Conservation (phyloP, 1,284 basidiomycete genomes). For the Cystobasidium sp. region DNA sequence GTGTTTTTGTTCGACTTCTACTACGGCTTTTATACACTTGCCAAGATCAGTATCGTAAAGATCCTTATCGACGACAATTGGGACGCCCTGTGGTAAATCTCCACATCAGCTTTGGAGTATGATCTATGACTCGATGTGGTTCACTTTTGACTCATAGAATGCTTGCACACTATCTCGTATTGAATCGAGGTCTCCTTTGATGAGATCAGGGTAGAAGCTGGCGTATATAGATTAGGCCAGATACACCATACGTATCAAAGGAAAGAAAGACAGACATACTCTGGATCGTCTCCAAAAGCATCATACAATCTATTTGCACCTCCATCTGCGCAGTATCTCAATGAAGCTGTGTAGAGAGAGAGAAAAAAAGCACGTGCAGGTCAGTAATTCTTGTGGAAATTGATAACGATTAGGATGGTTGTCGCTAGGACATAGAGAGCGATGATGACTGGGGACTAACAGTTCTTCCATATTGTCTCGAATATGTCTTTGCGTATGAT, state of each 20-base stretch:
- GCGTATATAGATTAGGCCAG: constrained; percentile 13
- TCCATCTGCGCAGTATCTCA: constrained; percentile 80
- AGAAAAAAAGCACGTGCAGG: constrained; percentile 1
- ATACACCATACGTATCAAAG: background rate
- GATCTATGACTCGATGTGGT: too few species aligned
- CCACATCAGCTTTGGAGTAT: background rate
- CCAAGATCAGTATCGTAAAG: constrained; percentile 91
- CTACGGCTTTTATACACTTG: constrained; percentile 78
- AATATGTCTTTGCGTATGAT: constrained; percentile 69
- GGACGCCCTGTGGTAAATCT: constrained; percentile 64
- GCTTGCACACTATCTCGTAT: constrained; percentile 71
- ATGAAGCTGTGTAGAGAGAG: constrained; percentile 47
- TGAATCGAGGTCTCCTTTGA: constrained; percentile 94
- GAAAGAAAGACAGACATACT: constrained; percentile 53
- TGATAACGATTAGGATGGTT: background rate
- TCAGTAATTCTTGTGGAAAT: background rate
- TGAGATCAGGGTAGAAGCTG: constrained; percentile 78
- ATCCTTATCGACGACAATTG: constrained; percentile 69
- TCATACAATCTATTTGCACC: constrained; percentile 88
- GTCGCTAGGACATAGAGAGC: background rate
- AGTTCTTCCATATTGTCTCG: constrained; percentile 69
- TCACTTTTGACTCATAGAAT: constrained; percentile 72
- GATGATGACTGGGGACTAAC: constrained; percentile 56
- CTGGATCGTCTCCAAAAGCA: constrained; percentile 59
- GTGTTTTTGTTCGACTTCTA: constrained; percentile 62